Conservation (phyloP, 2,329 filamentous ascomycete genomes). For the Epichloe glyceriae region DNA sequence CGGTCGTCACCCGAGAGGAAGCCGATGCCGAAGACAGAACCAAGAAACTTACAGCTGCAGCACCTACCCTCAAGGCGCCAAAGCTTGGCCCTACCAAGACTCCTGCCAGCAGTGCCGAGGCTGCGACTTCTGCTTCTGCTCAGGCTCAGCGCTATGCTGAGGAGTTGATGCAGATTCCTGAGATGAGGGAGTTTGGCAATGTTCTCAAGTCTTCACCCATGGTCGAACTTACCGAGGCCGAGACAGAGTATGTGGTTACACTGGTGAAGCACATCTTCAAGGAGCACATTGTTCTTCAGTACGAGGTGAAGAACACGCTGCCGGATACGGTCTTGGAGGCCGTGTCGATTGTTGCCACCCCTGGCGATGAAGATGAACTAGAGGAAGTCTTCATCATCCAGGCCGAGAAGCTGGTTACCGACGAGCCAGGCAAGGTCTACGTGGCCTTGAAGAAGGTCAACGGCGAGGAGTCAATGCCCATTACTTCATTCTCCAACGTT, state of each 20-base stretch:
- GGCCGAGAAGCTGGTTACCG: constrained; percentile 65
- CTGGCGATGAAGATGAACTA: constrained; percentile 66
- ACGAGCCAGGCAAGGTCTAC: constrained; percentile 86
- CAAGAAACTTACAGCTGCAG: constrained; percentile 89
- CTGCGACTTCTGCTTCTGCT: constrained; percentile 62
- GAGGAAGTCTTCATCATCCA: constrained; percentile 93
- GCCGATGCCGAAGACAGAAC: constrained; percentile 91
- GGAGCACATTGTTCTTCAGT: constrained; percentile 89
- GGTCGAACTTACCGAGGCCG: constrained; percentile 87
- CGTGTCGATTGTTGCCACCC: constrained; percentile 69
- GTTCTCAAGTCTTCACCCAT: constrained; percentile 82
- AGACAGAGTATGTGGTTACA: constrained; percentile 92
- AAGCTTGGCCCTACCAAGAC: constrained; percentile 66
- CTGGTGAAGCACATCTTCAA: constrained; percentile 97
- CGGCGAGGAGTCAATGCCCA: constrained; percentile 64
- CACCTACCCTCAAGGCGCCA: constrained; percentile 87
- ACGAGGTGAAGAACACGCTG: constrained; percentile 94
- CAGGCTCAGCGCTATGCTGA: constrained; percentile 80
- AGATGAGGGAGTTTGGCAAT: constrained; percentile 77
- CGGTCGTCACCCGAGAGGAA: constrained; percentile 89
- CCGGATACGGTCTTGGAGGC: constrained; percentile 83
- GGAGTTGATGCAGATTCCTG: constrained; percentile 77
- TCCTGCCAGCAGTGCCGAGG: constrained; percentile 55
- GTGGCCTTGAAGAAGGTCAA: constrained; percentile 81
- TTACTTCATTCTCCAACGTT: constrained; percentile 75